A percentile compares a stretch with the other conserved stretches of the same genome.
phyloP scores from a whole-genome alignment of 306 rosid genomes.

The Cucurbita argyrosperma region DNA sequence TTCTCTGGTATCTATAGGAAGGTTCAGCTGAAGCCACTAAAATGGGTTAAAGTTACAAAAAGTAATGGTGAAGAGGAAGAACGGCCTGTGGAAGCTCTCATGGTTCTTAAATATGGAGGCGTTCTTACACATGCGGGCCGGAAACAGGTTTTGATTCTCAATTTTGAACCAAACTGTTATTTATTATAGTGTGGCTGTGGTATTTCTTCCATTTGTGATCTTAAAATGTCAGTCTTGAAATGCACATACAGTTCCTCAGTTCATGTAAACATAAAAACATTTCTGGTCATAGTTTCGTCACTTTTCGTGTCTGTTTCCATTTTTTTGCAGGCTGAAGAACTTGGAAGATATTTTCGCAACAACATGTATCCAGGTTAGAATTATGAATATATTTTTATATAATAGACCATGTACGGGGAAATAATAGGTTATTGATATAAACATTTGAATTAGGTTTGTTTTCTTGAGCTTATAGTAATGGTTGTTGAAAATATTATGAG shows the following conservation, averaged over 20 bases:
- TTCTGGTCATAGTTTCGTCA: neutral
- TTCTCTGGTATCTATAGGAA: slow-evolving; percentile 95
- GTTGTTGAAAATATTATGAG: neutral
- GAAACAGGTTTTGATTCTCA: slow-evolving; percentile 56
- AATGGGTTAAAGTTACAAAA: slow-evolving; percentile 72
- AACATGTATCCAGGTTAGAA: slow-evolving; percentile 88
- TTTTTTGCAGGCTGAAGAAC: slow-evolving; percentile 80
- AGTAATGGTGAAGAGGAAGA: slow-evolving; percentile 78
- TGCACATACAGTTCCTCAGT: neutral
- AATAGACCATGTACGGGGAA: neutral
- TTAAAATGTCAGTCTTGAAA: neutral
- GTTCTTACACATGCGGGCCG: slow-evolving; percentile 99
- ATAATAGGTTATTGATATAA: neutral
- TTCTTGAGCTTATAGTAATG: neutral
- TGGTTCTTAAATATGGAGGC: slow-evolving; percentile 96
- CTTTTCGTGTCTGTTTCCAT: slow-evolving; percentile 4
- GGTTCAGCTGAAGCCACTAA: slow-evolving; percentile 89
- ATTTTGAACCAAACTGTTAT: neutral
- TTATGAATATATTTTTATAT: slow-evolving; percentile 7
- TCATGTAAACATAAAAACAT: neutral
- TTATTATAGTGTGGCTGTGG: neutral
- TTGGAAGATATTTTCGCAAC: slow-evolving; percentile 91
- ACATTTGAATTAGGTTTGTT: neutral
- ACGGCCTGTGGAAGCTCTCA: slow-evolving; percentile 86
- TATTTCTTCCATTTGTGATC: neutral